Evolutionary conservation across 768 basidiomycete species (phyloP).

Genomic region (Pholiota conissans): DNA sequence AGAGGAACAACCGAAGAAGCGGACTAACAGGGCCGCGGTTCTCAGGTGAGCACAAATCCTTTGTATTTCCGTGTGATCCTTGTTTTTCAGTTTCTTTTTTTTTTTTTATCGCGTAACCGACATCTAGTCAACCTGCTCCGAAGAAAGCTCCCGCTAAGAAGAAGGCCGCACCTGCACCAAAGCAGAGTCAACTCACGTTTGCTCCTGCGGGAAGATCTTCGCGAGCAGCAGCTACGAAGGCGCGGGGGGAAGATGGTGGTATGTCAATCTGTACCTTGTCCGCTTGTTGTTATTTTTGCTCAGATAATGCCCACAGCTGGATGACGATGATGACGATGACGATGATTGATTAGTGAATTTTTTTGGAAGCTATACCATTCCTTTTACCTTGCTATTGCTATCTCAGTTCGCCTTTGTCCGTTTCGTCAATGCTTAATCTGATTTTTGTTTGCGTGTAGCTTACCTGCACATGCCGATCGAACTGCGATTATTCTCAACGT

Average conservation of each 20-base stretch:
- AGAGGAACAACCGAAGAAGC: constrained; percentile 54
- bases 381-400: neutral
- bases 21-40: constrained; percentile 63
- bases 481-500: too few relatives aligned
- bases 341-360: constrained; percentile 4
- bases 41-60: constrained; percentile 47
- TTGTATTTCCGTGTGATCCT: too few relatives aligned
- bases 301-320: constrained; percentile 12
- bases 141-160: constrained; percentile 49
- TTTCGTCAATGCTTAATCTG: too few relatives aligned
- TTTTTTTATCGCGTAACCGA: neutral
- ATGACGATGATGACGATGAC: constrained; percentile 27
- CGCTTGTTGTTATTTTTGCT: neutral
- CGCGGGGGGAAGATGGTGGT: constrained; percentile 67
- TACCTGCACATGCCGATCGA: too few relatives aligned
- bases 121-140: constrained; percentile 32
- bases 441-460: too few relatives aligned
- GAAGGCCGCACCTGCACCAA: constrained; percentile 53
- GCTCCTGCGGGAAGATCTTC: constrained; percentile 59
- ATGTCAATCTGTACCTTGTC: constrained; percentile 15
- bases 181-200: constrained; percentile 63
- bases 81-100: neutral
- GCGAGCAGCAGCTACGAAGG: constrained; percentile 68
- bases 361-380: too few relatives aligned
- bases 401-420: neutral